Conservation (phyloP, 306 rosid genomes). For the Phaseolus lunatus region DNA sequence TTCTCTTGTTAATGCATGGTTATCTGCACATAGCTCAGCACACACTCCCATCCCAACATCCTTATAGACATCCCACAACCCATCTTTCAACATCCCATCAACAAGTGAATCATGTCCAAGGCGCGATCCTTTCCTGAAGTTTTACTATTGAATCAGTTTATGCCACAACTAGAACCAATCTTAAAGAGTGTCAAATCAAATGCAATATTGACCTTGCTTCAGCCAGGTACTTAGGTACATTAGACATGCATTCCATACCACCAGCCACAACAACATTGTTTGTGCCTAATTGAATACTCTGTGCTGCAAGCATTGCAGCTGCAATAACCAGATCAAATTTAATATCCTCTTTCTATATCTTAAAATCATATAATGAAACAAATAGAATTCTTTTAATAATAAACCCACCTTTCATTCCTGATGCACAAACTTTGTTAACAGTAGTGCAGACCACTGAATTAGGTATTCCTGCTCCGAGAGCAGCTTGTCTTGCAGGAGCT, state of each 20-base stretch:
- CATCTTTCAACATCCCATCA: constrained; percentile 98
- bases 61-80: constrained; percentile 92
- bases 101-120: constrained; percentile 97
- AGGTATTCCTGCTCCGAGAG: constrained; percentile 94
- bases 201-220: constrained; percentile 84
- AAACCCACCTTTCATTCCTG: constrained; percentile 90
- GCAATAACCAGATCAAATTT: constrained; percentile 46
- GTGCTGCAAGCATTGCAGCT: constrained; percentile 98
- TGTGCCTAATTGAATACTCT: constrained; percentile 93
- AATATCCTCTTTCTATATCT: not conserved
- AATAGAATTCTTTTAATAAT: not conserved
- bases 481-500: constrained; percentile 99
- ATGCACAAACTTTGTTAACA: constrained; percentile 97
- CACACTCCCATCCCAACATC: constrained; percentile 94
- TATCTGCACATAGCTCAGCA: constrained; percentile 95
- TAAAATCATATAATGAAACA: not conserved
- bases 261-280: constrained; percentile 98
- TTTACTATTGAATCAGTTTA: constrained; percentile 48
- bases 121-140: constrained; percentile 97
- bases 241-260: constrained; percentile 99
- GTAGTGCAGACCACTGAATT: constrained; percentile 86
- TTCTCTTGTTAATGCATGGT: constrained; percentile 81
- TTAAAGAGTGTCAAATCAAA: constrained; percentile 32
- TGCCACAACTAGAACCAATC: constrained; percentile 32
- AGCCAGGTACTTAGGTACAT: constrained; percentile 85